Evolutionary conservation across 2,329 filamentous ascomycete species (phyloP), one percentile per base, ranked within the genome.

Genomic region (Chalaropsis thielavioides): DNA sequence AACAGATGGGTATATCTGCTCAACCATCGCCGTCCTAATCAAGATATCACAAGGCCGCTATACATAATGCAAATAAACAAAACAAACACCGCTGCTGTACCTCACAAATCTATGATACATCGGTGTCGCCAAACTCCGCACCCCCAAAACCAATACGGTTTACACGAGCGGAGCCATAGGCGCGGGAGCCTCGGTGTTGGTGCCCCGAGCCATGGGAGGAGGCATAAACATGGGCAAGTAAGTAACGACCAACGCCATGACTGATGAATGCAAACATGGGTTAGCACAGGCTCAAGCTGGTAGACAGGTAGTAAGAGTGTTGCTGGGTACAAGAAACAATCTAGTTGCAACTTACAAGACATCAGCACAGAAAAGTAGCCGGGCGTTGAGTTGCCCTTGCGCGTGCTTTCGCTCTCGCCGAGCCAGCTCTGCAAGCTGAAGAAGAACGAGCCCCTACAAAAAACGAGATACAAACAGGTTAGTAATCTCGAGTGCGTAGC

Each of bases 341-440:
- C 3, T 31, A 2, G 3, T 41, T 35, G 61, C 17, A 51, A 81
- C 85, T 71, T 79, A 90, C 88, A 72, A 22, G 89, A 84, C 88
- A 95, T 94, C 74, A 85, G 81, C 65, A 94, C 84, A 65, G 85
- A 85, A 75, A 94, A 86, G 71, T 80, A 79, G 17, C 79, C 76
- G 1, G 92, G 90, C 4, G 89, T 92, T 58, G 80, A 77, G 31
- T 83, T 76, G 67, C 76, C 85, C 74, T 83, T 86, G 75, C 79
- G 82, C 66, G 83, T 75, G 67, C 87, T 84, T 70, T 85, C 81
- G 71, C 85, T 87, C 80, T 91, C 88, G 69, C 85, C 85, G 60
- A 91, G 81, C 88, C 88, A 92, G 73, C 79, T 85, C 77, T 92
- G 86, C 64, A 90, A 74, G 69, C 87, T 83, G 74, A 90, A 86